These are phyloP conservation scores for Ottelia alismoides DNA, from an alignment of 106 monocot species.

Conservation along the genomic window DNA sequence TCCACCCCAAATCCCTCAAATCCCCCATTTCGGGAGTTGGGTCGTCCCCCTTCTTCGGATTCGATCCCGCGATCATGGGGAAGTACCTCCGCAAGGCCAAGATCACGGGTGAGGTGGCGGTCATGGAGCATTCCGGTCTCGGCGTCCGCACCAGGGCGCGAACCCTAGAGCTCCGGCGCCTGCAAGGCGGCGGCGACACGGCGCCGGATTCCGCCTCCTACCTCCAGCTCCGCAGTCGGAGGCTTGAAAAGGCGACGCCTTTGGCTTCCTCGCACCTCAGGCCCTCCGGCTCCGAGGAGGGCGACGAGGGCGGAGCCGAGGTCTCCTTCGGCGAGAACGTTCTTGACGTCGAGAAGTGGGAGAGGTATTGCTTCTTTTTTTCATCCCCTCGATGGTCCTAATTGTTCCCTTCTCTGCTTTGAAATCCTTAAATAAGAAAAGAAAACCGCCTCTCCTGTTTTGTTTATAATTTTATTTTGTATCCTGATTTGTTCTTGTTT, in stretches of 20 bases:
- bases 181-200: conserved; percentile 9
- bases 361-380: too few species aligned
- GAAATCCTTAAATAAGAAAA: too few species aligned
- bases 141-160: conserved; percentile 81
- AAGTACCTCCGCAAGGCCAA: conserved; percentile 81
- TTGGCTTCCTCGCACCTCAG: neutral
- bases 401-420: too few species aligned
- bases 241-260: conserved; percentile 11
- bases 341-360: conserved; percentile 7
- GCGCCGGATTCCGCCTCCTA: conserved; percentile 1
- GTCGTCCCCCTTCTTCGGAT: too few species aligned
- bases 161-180: conserved; percentile 63
- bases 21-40: too few species aligned
- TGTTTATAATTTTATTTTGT: too few species aligned
- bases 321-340: conserved; percentile 16
- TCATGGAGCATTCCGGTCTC: conserved; percentile 59
- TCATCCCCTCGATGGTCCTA: too few species aligned
- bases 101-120: conserved; percentile 49
- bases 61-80: conserved; percentile 53
- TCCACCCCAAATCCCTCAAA: too few species aligned
- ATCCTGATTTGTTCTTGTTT: too few species aligned
- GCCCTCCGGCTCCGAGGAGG: neutral
- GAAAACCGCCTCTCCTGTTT: too few species aligned
- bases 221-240: conserved; percentile 18
- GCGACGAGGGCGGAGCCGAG: conserved; percentile 4